Evolutionary conservation across 352 stramenopile species (phyloP).

Genomic region (Phytophthora multivora): DNA sequence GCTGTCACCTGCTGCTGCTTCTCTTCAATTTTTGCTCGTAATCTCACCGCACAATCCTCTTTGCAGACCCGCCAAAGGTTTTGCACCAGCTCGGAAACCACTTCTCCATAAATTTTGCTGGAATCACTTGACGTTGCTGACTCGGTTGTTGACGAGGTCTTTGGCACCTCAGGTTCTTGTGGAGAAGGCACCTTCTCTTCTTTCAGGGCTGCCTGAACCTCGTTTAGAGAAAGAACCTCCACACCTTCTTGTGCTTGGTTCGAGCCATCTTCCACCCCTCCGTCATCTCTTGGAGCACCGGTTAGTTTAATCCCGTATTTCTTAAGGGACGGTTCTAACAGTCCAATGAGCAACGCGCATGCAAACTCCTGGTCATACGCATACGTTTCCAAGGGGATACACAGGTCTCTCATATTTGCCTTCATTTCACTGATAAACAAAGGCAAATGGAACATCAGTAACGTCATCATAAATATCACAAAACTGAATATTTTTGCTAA

Average conservation of each 20-base stretch:
- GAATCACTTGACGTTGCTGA: conserved; percentile 8
- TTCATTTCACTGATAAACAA: conserved; percentile 77
- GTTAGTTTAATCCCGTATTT: conserved; percentile 65
- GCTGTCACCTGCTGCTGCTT: conserved; percentile 75
- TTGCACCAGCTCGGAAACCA: conserved; percentile 75
- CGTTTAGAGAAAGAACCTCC: conserved; percentile 19
- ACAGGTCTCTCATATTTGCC: conserved; percentile 79
- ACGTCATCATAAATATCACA: conserved; percentile 2
- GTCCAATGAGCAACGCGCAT: conserved; percentile 67
- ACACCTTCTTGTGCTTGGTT: not conserved
- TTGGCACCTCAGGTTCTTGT: conserved; percentile 12
- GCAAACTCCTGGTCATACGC: conserved; percentile 83
- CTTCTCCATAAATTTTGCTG: conserved; percentile 69
- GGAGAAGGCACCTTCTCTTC: conserved; percentile 22
- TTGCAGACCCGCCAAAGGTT: conserved; percentile 66
- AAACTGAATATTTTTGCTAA: too few relatives aligned
- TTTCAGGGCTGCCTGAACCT: conserved; percentile 3
- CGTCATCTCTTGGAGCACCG: conserved; percentile 8
- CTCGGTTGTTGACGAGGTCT: conserved; percentile 8
- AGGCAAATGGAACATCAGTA: not conserved
- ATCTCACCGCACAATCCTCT: conserved; percentile 53
- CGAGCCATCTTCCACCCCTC: not conserved
- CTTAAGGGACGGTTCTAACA: conserved; percentile 75
- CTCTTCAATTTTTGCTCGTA: conserved; percentile 78
- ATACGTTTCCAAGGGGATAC: conserved; percentile 84